These are phyloP conservation scores for Aureobasidium sp. DNA, from an alignment of 2,329 filamentous ascomycete species.

Conservation along the genomic window DNA sequence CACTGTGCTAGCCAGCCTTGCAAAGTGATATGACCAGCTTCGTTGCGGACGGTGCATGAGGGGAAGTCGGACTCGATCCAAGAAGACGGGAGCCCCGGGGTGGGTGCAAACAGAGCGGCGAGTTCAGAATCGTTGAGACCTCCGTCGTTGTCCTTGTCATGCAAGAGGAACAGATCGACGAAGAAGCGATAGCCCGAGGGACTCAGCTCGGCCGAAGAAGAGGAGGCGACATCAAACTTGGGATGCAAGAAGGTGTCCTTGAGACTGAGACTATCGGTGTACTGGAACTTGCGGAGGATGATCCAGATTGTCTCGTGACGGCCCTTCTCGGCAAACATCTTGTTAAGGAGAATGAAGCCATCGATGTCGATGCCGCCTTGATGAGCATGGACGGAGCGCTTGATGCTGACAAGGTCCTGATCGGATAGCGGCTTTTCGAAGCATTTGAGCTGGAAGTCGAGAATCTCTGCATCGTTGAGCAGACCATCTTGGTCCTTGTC, in stretches of 20 bases:
- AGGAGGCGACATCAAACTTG: slow-evolving; percentile 88
- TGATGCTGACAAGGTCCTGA: slow-evolving; percentile 86
- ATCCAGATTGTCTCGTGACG: slow-evolving; percentile 98
- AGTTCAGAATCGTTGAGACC: slow-evolving; percentile 83
- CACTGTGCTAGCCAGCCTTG: slow-evolving; percentile 98
- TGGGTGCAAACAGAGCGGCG: slow-evolving; percentile 81
- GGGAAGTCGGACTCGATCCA: slow-evolving; percentile 90
- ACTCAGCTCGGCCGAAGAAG: slow-evolving; percentile 86
- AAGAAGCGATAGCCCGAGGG: slow-evolving; percentile 95
- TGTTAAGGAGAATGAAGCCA: slow-evolving; percentile 87
- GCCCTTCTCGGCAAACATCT: slow-evolving; percentile 93
- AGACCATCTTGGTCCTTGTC: slow-evolving; percentile 95
- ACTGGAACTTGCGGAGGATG: slow-evolving; percentile 88
- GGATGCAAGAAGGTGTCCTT: slow-evolving; percentile 88
- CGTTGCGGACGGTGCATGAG: slow-evolving; percentile 87
- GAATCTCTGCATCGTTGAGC: slow-evolving; percentile 82
- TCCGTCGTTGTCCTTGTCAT: slow-evolving; percentile 96
- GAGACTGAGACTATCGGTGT: slow-evolving; percentile 88
- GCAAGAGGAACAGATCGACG: slow-evolving; percentile 88
- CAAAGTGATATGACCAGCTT: slow-evolving; percentile 88
- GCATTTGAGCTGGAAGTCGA: slow-evolving; percentile 82
- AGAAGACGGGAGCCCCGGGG: slow-evolving; percentile 76
- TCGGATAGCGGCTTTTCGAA: slow-evolving; percentile 80
- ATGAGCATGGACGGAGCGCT: slow-evolving; percentile 61
- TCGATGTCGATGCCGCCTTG: slow-evolving; percentile 64